phyloP scores from a whole-genome alignment of 2,329 filamentous ascomycete species.

The Monilinia laxa region DNA sequence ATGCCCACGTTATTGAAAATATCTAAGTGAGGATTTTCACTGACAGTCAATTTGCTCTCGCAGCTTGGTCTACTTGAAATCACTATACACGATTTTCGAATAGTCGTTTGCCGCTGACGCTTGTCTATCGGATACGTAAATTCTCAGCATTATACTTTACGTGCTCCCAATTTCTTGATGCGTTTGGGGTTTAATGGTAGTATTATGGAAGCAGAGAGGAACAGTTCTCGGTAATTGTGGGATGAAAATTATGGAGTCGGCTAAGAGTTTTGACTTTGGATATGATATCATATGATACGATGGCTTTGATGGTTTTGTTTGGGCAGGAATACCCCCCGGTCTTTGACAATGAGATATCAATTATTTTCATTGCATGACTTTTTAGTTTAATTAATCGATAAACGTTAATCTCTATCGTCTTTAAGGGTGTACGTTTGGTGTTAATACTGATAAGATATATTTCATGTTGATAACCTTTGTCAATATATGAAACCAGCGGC shows the following conservation, averaged over 20 bases:
- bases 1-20: conserved; percentile 79
- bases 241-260: background rate
- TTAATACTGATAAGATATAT: background rate
- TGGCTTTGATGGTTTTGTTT: conserved; percentile 12
- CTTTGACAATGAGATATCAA: background rate
- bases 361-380: background rate
- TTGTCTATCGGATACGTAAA: background rate
- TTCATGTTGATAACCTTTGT: too few species aligned
- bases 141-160: conserved; percentile 1
- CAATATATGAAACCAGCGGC: too few species aligned
- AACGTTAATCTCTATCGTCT: background rate
- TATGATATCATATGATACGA: background rate
- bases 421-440: background rate
- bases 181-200: background rate
- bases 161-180: background rate
- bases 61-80: conserved; percentile 38
- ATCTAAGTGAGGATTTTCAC: conserved; percentile 55
- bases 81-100: background rate
- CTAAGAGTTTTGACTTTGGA: background rate
- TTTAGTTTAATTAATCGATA: conserved; percentile 8
- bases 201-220: background rate
- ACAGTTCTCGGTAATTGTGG: background rate
- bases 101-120: background rate
- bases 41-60: conserved; percentile 32
- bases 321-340: conserved; percentile 9